These are phyloP conservation scores for Solanum hybrid DNA, from an alignment of 305 asterid species.

Conservation along the genomic window DNA sequence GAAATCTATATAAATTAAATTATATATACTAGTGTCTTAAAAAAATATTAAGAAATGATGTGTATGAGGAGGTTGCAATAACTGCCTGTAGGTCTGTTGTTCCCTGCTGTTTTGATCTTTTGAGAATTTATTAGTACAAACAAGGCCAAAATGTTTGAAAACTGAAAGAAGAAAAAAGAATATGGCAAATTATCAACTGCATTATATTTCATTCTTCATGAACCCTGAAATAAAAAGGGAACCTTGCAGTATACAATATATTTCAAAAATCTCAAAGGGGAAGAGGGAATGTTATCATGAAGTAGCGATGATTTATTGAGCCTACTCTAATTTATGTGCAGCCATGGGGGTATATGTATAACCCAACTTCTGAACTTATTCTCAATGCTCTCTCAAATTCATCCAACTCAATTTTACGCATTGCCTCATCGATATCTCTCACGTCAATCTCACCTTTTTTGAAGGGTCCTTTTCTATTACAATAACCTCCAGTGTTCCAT, in stretches of 20 bases:
- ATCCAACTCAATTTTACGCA: constrained; percentile 47
- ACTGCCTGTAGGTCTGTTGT: too few species aligned
- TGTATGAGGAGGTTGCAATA: too few species aligned
- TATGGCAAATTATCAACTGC: background rate
- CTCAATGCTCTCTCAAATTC: constrained; percentile 35
- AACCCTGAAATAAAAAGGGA: background rate
- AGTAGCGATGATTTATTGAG: background rate
- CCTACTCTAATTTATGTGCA: background rate
- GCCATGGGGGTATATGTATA: background rate
- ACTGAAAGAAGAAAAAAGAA: background rate
- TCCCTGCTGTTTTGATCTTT: too few species aligned
- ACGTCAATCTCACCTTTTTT: constrained; percentile 37
- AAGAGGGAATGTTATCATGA: background rate
- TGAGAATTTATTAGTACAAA: too few species aligned
- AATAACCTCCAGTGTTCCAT: constrained; percentile 68
- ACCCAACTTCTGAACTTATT: constrained; percentile 12
- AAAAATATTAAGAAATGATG: too few species aligned
- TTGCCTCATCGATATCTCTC: constrained; percentile 23
- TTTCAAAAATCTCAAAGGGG: background rate
- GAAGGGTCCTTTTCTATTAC: constrained; percentile 57
- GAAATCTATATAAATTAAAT: too few species aligned
- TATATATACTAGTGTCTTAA: too few species aligned
- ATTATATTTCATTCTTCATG: background rate
- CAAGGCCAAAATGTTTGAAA: background rate
- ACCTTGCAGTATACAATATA: background rate